Evolutionary conservation across 2,329 filamentous ascomycete genomes (phyloP), one percentile per base, ranked within the genome.

Genomic region (Achaetomium macrosporum): DNA sequence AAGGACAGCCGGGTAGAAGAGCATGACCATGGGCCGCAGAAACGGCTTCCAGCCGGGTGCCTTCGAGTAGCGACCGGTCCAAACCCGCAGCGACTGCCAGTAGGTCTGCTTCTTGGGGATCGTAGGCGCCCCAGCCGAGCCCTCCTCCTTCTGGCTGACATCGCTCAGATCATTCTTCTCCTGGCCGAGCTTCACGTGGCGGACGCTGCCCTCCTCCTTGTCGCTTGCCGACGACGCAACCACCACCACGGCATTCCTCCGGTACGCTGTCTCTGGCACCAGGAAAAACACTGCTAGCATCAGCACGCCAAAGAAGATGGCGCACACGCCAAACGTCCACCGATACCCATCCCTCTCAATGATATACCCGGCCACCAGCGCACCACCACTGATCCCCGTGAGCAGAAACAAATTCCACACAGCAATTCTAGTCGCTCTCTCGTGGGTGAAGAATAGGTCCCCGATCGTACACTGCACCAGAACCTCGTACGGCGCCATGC

Each of bases 381-480:
- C 63, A 1, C 70, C 69, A 8, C 71, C 66, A n/a, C 67, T 69
- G 11, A 73, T 71, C 2, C 70, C 72, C 8, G 69, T 65, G 42
- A 72, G 59, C 54, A 72, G 54, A 55, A 73, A 69, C 60, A 72
- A 62, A 52, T 71, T 71, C 69, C 70, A 73, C 5, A 69, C 62
- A 0, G 72, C 71, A 30, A 71, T 72, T 36, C 70, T 66, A 20
- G 69, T 71, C 4, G 71, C 73, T 7, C 73, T 69, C 63, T 76
- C 66, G 54, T 75, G 73, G 5, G 75, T 70, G 53, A 71, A 76
- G 58, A 73, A 76, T 29, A 75, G 60, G 47, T 75, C 73, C 6
- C 71, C 71, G 43, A 75, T 71, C 1, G 74, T 78, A 60, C 73
- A 75, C 62, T 78, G 76, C 5, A 80, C 75, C 6, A 81, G 64